These are phyloP conservation scores for Lentinula lateritia DNA, from an alignment of 768 basidiomycete genomes.

Conservation along the genomic window DNA sequence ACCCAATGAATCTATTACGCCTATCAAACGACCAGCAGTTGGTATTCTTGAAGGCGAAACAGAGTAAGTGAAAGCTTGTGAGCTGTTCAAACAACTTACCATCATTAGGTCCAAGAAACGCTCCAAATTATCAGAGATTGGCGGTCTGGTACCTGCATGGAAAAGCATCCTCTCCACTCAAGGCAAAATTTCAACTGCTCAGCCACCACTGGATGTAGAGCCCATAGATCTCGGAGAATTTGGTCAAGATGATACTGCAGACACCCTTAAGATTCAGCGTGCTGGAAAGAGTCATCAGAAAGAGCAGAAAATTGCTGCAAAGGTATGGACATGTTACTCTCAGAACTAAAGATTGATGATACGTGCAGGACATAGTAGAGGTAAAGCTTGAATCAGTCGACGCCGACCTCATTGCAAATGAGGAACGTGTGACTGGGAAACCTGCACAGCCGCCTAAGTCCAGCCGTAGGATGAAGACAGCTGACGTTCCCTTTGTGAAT, in stretches of 20 bases:
- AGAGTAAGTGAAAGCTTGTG: neutral
- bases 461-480: too few relatives aligned
- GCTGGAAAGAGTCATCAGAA: neutral
- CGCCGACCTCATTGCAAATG: conserved; percentile 1
- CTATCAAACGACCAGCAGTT: neutral
- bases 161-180: neutral
- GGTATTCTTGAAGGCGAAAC: neutral
- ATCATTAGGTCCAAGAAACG: neutral
- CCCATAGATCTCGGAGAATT: neutral
- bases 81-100: neutral
- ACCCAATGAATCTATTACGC: neutral
- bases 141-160: neutral
- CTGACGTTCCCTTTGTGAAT: neutral
- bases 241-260: neutral
- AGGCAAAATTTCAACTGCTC: neutral
- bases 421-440: conserved; percentile 1
- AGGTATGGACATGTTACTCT: neutral
- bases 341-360: neutral
- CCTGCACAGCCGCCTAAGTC: neutral
- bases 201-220: neutral
- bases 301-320: neutral
- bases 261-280: neutral
- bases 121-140: neutral
- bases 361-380: neutral
- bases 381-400: neutral